These are phyloP conservation scores for Pharus latifolius DNA, from an alignment of 176 grass and related monocot genomes.

Conservation along the genomic window DNA sequence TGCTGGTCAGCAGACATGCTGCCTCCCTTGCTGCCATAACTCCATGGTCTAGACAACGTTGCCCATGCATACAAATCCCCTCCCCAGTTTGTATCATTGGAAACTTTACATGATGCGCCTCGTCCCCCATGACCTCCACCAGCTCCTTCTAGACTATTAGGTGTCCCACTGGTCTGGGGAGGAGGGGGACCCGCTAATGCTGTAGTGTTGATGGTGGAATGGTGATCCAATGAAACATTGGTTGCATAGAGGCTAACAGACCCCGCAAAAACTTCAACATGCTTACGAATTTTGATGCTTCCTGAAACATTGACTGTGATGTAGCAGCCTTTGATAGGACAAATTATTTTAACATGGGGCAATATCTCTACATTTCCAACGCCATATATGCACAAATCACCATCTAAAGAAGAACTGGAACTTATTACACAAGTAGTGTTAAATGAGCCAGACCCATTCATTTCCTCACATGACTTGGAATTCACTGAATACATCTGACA, in stretches of 20 bases:
- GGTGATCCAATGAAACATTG: slow-evolving; percentile 34
- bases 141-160: slow-evolving; percentile 55
- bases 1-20: slow-evolving; percentile 21
- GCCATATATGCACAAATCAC: slow-evolving; percentile 50
- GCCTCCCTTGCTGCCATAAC: slow-evolving; percentile 86
- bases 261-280: slow-evolving; percentile 40
- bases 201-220: slow-evolving; percentile 56
- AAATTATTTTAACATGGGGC: slow-evolving; percentile 43
- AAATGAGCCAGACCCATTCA: slow-evolving; percentile 72
- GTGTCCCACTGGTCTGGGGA: slow-evolving; percentile 85
- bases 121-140: slow-evolving; percentile 86
- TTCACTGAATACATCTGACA: slow-evolving; percentile 13
- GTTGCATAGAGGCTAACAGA: slow-evolving; percentile 40
- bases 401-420: slow-evolving; percentile 35
- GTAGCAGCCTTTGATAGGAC: slow-evolving; percentile 43
- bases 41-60: slow-evolving; percentile 50
- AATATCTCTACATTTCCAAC: slow-evolving; percentile 38
- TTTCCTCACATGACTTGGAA: slow-evolving; percentile 57
- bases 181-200: slow-evolving; percentile 48
- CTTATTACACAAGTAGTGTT: slow-evolving; percentile 53
- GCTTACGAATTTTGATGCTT: slow-evolving; percentile 30
- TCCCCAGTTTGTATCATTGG: slow-evolving; percentile 87
- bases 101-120: slow-evolving; percentile 62
- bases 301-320: slow-evolving; percentile 51
- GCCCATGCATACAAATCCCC: slow-evolving; percentile 91